Percentiles rank a stretch among this genome's conserved stretches.
Evolutionary conservation across 1,139 yeast species (phyloP).

Genomic region (Candida sanyaensis): DNA sequence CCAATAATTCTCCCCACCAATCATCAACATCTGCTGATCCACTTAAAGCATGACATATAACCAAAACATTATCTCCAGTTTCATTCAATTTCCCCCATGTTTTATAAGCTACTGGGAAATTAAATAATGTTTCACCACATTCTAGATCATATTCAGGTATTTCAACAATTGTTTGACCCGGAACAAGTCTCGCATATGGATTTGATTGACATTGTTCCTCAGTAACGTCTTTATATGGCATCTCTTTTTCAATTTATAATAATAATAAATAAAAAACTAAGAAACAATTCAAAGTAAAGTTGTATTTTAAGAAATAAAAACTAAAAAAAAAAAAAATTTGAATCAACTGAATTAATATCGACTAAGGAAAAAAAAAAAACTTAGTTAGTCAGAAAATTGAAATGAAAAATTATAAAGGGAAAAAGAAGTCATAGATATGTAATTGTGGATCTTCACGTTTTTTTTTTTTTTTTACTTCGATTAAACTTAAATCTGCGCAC

Average conservation of each 20-base stretch:
- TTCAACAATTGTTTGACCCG: conserved; percentile 78
- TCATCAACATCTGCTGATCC: conserved; percentile 95
- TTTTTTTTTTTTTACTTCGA: neutral
- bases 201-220: conserved; percentile 53
- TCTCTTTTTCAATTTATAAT: neutral
- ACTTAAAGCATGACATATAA: conserved; percentile 92
- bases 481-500: too few species aligned
- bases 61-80: conserved; percentile 69
- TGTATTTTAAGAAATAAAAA: too few species aligned
- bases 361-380: neutral
- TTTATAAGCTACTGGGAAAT: conserved; percentile 92
- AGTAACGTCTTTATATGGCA: conserved; percentile 37
- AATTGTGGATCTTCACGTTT: neutral
- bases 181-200: conserved; percentile 71
- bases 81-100: conserved; percentile 82
- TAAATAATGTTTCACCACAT: conserved; percentile 70
- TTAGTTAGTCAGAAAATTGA: neutral
- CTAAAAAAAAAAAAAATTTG: too few species aligned
- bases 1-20: conserved; percentile 98
- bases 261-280: neutral
- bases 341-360: neutral
- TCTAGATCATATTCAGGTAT: conserved; percentile 79
- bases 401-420: neutral
- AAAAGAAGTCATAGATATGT: conserved; percentile 1
- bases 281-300: neutral